Conservation (phyloP, 192 early-diverging fungal genomes). For the Coemansia sp. region DNA sequence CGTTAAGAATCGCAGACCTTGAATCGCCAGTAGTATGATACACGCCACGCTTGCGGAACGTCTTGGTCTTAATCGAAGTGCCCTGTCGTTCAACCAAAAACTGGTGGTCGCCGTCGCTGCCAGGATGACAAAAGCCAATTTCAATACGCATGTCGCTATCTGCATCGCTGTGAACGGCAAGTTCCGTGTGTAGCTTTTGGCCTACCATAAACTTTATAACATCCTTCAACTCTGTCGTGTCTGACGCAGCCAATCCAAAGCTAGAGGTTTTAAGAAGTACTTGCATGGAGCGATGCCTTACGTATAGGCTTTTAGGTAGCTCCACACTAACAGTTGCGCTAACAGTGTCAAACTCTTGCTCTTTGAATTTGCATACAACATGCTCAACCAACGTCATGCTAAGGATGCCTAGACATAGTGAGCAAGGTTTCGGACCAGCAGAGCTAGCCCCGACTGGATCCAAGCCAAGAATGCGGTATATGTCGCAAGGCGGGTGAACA, state of each 20-base stretch:
- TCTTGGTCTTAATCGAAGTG: constrained; percentile 8
- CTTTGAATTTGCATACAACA: constrained; percentile 8
- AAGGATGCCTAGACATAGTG: constrained; percentile 27
- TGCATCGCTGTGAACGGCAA: neutral
- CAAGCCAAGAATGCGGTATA: constrained; percentile 1
- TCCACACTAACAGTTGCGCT: constrained; percentile 22
- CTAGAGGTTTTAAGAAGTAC: constrained; percentile 1
- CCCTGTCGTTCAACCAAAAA: constrained; percentile 16
- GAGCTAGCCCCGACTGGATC: neutral
- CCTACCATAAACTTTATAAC: constrained; percentile 21
- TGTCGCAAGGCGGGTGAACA: neutral
- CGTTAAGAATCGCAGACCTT: constrained; percentile 6
- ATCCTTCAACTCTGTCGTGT: constrained; percentile 28
- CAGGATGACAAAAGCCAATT: constrained; percentile 18
- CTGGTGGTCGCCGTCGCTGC: constrained; percentile 23
- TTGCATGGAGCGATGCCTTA: constrained; percentile 30
- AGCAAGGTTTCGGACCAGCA: constrained; percentile 2
- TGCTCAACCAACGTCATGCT: neutral
- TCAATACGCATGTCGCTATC: constrained; percentile 35
- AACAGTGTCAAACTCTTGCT: constrained; percentile 1
- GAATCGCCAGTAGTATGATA: constrained; percentile 9
- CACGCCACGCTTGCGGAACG: constrained; percentile 20
- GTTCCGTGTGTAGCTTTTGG: neutral
- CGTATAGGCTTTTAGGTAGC: constrained; percentile 34
- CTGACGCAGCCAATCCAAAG: neutral